Evolutionary conservation across 164 flowering plant genomes (phyloP), one percentile per base, ranked within the genome.

Genomic region (Tetracentron sinense): DNA sequence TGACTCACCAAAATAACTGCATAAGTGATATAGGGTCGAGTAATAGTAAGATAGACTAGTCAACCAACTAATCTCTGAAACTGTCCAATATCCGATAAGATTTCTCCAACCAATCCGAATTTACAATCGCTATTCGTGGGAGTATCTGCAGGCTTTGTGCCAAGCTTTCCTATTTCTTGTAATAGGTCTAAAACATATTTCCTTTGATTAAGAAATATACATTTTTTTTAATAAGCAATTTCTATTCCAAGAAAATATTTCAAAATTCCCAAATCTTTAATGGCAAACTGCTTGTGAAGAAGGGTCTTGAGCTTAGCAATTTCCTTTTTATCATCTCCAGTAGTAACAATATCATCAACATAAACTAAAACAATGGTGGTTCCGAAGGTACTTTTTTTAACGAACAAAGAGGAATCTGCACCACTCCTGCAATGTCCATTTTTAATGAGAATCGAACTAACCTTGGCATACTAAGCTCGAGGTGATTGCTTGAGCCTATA

Each of bases 401-500:
- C 35, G 30, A 62, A 62, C 48, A 62, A 22, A 0, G 55, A 23
- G 1, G 44, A 30, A 33, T 62, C 57, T 1, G 57, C 46, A 11
- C 5, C 10, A 31, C 42, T 30, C 20, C 15, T 21, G 31, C 0
- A 8, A n/a, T 25, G 33, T 6, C 48, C 48, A 33, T 3, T 8
- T 3, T 14, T 15, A 14, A 16, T 2, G 1, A 62, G 20, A 23
- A 35, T 7, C 23, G 12, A 26, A 7, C 23, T 49, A 7, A 51
- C 16, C 15, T 52, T 62, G 1, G 21, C 47, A 33, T 14, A 62
- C 65, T 47, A 62, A 0, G 29, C 29, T 50, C 47, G n/a, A 21
- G 57, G 57, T 25, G 57, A 27, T 16, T 62, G 65, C 23, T 35
- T 50, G 4, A 62, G 47, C 7, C 65, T 57, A 17, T 62, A 50